Percentiles rank a stretch among this genome's conserved stretches.
These are phyloP conservation scores for Ascochyta koolunga DNA, from an alignment of 2,329 filamentous ascomycete species.

Conservation along the genomic window DNA sequence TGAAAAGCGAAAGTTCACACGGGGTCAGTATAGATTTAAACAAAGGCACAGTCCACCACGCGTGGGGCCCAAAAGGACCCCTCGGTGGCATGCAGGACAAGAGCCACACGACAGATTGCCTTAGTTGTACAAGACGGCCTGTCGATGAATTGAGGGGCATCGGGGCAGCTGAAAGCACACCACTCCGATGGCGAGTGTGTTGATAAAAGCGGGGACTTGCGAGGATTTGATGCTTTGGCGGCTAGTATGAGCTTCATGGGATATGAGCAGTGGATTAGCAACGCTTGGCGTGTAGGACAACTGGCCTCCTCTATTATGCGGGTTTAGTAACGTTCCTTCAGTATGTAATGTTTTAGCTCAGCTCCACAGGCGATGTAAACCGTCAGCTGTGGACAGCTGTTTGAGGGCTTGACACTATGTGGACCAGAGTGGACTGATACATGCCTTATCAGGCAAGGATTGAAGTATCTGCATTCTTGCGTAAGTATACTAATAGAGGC, in stretches of 20 bases:
- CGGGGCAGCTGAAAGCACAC: slow-evolving; percentile 9
- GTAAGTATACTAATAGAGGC: slow-evolving; percentile 11
- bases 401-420: slow-evolving; percentile 9
- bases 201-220: slow-evolving; percentile 33
- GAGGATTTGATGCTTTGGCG: slow-evolving; percentile 31
- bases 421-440: slow-evolving; percentile 13
- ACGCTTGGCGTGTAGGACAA: slow-evolving; percentile 33
- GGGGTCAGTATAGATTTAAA: slow-evolving; percentile 16
- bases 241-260: slow-evolving; percentile 27
- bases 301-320: slow-evolving; percentile 15
- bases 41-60: slow-evolving; percentile 8
- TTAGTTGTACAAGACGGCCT: slow-evolving; percentile 11
- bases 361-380: slow-evolving; percentile 7
- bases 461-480: slow-evolving; percentile 7
- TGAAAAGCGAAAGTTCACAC: slow-evolving; percentile 4
- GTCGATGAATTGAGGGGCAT: slow-evolving; percentile 9
- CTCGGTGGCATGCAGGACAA: slow-evolving; percentile 11
- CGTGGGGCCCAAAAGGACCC: slow-evolving; percentile 1
- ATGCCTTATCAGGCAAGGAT: slow-evolving; percentile 8
- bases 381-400: slow-evolving; percentile 9
- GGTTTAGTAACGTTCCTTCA: slow-evolving; percentile 18
- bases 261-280: slow-evolving; percentile 24
- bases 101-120: slow-evolving; percentile 5
- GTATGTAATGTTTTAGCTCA: slow-evolving; percentile 20
- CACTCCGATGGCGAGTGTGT: slow-evolving; percentile 19